phyloP scores from a whole-genome alignment of 805 yeast species.

The Jamesozyma piceae region DNA sequence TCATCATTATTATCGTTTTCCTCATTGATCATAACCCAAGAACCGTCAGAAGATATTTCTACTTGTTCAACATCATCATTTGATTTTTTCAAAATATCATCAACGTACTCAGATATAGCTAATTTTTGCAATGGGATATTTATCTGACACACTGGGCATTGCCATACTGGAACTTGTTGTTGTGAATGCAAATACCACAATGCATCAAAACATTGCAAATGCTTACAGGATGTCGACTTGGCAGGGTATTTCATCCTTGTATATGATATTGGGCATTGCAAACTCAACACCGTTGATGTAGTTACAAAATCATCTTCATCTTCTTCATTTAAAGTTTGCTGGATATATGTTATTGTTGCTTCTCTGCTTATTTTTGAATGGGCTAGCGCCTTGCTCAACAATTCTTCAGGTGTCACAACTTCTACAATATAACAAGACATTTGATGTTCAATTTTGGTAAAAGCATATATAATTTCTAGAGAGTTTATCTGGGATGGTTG shows the following conservation, averaged over 20 bases:
- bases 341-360: conserved; percentile 42
- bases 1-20: conserved; percentile 14
- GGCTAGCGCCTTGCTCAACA: conserved; percentile 32
- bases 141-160: conserved; percentile 72
- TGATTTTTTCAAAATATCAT: conserved; percentile 49
- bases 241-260: conserved; percentile 63
- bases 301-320: conserved; percentile 61
- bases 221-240: conserved; percentile 62
- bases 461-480: conserved; percentile 47
- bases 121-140: conserved; percentile 46
- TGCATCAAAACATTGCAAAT: conserved; percentile 85
- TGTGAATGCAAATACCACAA: conserved; percentile 64
- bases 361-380: conserved; percentile 46
- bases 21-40: conserved; percentile 45
- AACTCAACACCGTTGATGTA: conserved; percentile 52
- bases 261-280: conserved; percentile 74
- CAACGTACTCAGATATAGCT: conserved; percentile 65
- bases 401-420: conserved; percentile 30
- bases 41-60: conserved; percentile 59
- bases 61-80: conserved; percentile 53
- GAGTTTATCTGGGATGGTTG: conserved; percentile 29
- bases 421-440: conserved; percentile 52
- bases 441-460: conserved; percentile 39
- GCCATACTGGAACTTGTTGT: conserved; percentile 74
- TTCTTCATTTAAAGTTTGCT: conserved; percentile 31